A percentile compares a stretch with the other conserved stretches of the same genome.
Conservation (phyloP, 2,329 filamentous ascomycete genomes). For the Monosporascus sp. region DNA sequence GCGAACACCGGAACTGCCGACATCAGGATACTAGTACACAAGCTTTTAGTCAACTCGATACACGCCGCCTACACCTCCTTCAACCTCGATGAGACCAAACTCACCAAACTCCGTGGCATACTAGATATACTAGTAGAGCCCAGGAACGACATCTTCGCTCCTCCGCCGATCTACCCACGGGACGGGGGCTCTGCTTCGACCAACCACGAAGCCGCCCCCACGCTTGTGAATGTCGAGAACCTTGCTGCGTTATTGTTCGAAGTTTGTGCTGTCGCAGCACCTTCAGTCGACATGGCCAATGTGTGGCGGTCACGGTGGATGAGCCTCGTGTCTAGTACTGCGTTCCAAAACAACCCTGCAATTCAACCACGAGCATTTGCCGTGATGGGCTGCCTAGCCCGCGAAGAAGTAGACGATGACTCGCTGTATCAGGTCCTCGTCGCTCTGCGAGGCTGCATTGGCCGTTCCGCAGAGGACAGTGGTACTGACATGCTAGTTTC, state of each 20-base stretch:
- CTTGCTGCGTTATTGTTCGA: conserved; percentile 59
- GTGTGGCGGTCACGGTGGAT: conserved; percentile 69
- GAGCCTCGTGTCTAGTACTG: conserved; percentile 66
- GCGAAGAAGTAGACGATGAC: conserved; percentile 69
- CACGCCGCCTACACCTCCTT: conserved; percentile 65
- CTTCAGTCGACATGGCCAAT: conserved; percentile 60
- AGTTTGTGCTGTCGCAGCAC: conserved; percentile 57
- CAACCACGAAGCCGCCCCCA: conserved; percentile 46
- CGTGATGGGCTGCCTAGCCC: conserved; percentile 65
- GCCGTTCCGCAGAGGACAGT: conserved; percentile 59
- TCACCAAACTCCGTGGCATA: conserved; percentile 49
- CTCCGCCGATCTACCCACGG: conserved; percentile 37
- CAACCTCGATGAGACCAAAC: conserved; percentile 52
- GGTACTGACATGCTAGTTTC: conserved; percentile 65
- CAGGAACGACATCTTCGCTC: conserved; percentile 52
- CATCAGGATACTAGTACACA: conserved; percentile 55
- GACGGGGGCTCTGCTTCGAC: conserved; percentile 52
- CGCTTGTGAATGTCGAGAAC: conserved; percentile 53
- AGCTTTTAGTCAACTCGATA: conserved; percentile 60
- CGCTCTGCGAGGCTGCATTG: conserved; percentile 58
- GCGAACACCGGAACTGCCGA: conserved; percentile 58
- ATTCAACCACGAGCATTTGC: conserved; percentile 65
- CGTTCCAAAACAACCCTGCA: conserved; percentile 67
- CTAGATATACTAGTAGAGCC: conserved; percentile 57
- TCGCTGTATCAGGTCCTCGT: conserved; percentile 67